phyloP scores from a whole-genome alignment of 2,329 filamentous ascomycete species.

The Tricladium varicosporioides region DNA sequence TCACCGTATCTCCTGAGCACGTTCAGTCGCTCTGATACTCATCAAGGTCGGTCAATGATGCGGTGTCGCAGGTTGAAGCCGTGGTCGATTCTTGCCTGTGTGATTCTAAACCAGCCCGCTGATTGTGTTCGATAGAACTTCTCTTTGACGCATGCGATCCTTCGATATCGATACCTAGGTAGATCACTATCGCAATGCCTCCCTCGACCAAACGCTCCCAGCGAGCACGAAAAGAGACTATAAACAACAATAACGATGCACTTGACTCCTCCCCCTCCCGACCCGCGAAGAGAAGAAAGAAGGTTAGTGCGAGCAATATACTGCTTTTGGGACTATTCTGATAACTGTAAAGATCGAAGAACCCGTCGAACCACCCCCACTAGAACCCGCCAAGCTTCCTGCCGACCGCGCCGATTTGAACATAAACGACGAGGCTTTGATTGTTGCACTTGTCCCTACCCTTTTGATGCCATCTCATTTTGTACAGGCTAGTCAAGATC shows the following conservation, averaged over 20 bases:
- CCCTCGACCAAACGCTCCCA: constrained; percentile 39
- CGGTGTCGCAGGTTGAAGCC: constrained; percentile 21
- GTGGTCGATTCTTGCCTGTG: neutral
- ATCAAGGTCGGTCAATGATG: constrained; percentile 14
- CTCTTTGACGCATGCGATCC: neutral
- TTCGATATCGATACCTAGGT: neutral
- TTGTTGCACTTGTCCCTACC: constrained; percentile 25
- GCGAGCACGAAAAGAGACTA: constrained; percentile 36
- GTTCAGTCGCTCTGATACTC: neutral
- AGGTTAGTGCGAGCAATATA: constrained; percentile 38
- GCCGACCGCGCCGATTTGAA: constrained; percentile 38
- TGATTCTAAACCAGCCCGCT: neutral
- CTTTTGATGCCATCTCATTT: constrained; percentile 35
- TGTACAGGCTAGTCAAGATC: constrained; percentile 60
- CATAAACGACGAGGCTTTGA: constrained; percentile 49
- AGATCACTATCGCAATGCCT: constrained; percentile 34
- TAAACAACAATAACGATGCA: constrained; percentile 27
- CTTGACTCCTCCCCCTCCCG: constrained; percentile 54
- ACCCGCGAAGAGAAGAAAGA: constrained; percentile 64
- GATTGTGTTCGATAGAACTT: neutral
- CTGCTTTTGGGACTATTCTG: constrained; percentile 5
- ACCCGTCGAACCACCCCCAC: constrained; percentile 13
- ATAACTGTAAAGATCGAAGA: constrained; percentile 39
- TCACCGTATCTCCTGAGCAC: neutral
- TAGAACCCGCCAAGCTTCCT: constrained; percentile 36